phyloP scores from a whole-genome alignment of 495 filamentous ascomycete species.

The Lasiosphaeris hirsuta region DNA sequence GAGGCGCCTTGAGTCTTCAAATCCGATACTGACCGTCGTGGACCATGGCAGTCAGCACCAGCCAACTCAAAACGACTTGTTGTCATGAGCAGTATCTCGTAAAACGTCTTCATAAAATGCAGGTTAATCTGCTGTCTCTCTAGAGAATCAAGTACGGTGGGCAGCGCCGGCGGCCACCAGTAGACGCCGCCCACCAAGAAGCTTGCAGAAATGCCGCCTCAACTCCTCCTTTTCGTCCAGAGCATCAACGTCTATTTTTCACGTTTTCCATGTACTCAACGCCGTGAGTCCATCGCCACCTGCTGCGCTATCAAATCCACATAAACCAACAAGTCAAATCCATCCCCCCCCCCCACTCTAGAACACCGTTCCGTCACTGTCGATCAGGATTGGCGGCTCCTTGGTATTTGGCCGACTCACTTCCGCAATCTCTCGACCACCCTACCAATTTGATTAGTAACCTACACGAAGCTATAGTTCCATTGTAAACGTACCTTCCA shows the following conservation, averaged over 20 bases:
- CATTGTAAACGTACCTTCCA: conserved; percentile 69
- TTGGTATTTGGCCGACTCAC: conserved; percentile 94
- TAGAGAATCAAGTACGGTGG: too few species aligned
- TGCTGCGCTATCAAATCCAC: neutral
- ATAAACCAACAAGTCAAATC: neutral
- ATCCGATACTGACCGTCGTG: too few species aligned
- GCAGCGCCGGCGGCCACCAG: too few species aligned
- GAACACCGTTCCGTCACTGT: conserved; percentile 95
- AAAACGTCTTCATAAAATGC: too few species aligned
- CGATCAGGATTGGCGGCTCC: conserved; percentile 92
- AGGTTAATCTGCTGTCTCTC: too few species aligned
- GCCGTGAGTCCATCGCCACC: neutral
- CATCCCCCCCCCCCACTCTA: conserved; percentile 42
- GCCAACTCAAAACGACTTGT: too few species aligned
- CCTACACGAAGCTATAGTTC: too few species aligned
- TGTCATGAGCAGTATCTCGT: too few species aligned
- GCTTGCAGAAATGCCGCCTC: neutral
- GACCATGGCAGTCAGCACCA: too few species aligned
- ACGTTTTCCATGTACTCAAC: neutral
- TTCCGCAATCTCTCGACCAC: conserved; percentile 92
- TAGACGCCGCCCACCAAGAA: too few species aligned
- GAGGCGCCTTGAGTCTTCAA: too few species aligned
- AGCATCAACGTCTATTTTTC: conserved; percentile 32
- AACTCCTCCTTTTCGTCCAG: conserved; percentile 18
- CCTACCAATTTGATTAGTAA: conserved; percentile 65